phyloP scores from a whole-genome alignment of 371 early-diverging fungal genomes.

The Fennellomyces sp. region DNA sequence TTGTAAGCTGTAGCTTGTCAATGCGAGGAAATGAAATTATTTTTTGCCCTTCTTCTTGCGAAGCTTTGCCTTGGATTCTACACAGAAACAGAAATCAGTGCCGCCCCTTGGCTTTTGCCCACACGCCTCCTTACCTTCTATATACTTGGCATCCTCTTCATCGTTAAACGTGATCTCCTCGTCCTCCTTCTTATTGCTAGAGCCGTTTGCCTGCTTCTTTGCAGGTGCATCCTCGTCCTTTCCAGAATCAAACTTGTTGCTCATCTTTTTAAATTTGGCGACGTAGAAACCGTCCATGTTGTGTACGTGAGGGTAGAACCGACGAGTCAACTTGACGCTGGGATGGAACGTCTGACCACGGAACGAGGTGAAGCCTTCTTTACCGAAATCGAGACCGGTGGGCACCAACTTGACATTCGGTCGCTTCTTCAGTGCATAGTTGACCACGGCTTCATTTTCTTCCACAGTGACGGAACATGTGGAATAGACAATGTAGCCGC shows the following conservation, averaged over 20 bases:
- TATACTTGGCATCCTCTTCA: conserved; percentile 43
- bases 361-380: conserved; percentile 83
- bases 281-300: conserved; percentile 99
- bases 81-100: neutral
- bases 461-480: conserved; percentile 99
- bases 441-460: conserved; percentile 99
- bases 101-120: neutral
- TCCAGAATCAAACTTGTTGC: conserved; percentile 65
- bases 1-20: too few relatives aligned
- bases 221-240: conserved; percentile 30
- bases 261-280: conserved; percentile 93
- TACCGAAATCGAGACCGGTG: conserved; percentile 92
- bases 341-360: conserved; percentile 92
- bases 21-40: conserved; percentile 1
- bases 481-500: conserved; percentile 98
- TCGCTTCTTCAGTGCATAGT: conserved; percentile 94
- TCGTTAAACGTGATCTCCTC: conserved; percentile 48
- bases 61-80: conserved; percentile 30
- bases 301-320: conserved; percentile 98
- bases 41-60: conserved; percentile 25
- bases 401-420: conserved; percentile 93
- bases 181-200: conserved; percentile 15
- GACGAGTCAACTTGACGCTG: conserved; percentile 80
- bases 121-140: conserved; percentile 46
- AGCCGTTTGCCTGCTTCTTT: conserved; percentile 13